Base-by-base conservation (phyloP, 139 green algal genomes). In the Eudorina sp. region DNA sequence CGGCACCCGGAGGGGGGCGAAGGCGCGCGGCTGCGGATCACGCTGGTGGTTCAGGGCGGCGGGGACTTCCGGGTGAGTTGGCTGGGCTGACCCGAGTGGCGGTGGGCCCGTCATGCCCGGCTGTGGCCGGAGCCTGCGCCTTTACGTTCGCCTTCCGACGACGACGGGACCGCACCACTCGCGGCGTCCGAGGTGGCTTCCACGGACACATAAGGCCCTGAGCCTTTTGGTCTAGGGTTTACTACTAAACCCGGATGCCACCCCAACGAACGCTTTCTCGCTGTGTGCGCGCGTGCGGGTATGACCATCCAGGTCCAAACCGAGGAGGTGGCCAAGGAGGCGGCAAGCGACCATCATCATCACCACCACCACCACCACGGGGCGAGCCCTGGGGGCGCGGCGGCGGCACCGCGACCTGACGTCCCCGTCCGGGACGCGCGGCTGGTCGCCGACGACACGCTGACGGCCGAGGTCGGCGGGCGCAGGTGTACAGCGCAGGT, bases 401-500 rank as follows among this genome's bases (percentile, higher is more conserved):
- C 62, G 14, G 29, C 53, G 40, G 11, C n/a, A 23, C 14, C 62
- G 62, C 43, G n/a, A 11, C 58, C 13, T 46, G 45, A 25, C 13
- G 46, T 80, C 46, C 9, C 46, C 4, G 82, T 88, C 11, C 82
- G 82, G 31, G 25, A 31, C 66, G 68, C 82, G 27, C n/a, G n/a
- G 4, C 46, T 88, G 36, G 46, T 53, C 34, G 34, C 16, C 34
- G 70, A 60, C 9, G 88, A 66, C 36, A 53, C 34, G 38, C 72
- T 91, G 53, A 53, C n/a, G 80, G 89, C 84, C 34, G 72, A 93
- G 74, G 73, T 93, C 1, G 66, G 45, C 25, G 91, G 91, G 0
- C 85, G 79, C 34, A 68, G 73, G 29, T 66, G 90, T 51, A n/a
- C 14, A 19, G 91, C 89, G 19, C 68, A 89, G 21, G 91, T 90